Evolutionary conservation across 1,284 basidiomycete species (phyloP), one percentile per base, ranked within the genome.

Genomic region (Phylloporus sp.): DNA sequence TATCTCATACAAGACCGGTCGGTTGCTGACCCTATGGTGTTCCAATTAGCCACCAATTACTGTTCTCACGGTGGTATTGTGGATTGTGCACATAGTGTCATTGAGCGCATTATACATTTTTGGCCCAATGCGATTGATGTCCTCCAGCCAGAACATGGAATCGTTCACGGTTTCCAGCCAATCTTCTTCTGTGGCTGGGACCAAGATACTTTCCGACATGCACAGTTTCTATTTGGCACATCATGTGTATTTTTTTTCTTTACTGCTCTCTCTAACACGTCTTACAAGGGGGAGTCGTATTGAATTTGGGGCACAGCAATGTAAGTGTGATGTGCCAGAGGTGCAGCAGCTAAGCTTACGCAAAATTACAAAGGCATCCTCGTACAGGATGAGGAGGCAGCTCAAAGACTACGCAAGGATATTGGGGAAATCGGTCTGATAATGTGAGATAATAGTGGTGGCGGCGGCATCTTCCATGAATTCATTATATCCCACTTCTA

Each of bases 31-130:
- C 86, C 88, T 0, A 76, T 71, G 56, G 78, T 79, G 4, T 92
- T 91, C 72, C 84, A 89, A 57, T 80, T 93, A 1, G 77, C 83
- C 0, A 76, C 82, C 42, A 93, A 93, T 68, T 91, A 90, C 70
- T 84, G 90, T 13, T 91, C 89, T 0, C 91, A 93, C 68, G 83
- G 82, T 0, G 91, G 91, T 2, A 88, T 89, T 34, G 84, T 91
- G n/a, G 81, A 85, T 51, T 88, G 87, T 62, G 90, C 90, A 0
- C 83, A 86, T 56, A 84, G 83, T 0, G 76, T 92, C 10, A 83
- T 92, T 13, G 79, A 86, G n/a, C 74, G 91, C 10, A 86, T 93
- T 49, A 83, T 78, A 3, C 68, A 68, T 18, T 87, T 89, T 60
- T 93, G 90, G 86, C 87, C 87, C 0, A 74, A 88, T 68, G 79